Base-by-base conservation (phyloP, 257 asterid genomes). In the Mitragyna speciosa region DNA sequence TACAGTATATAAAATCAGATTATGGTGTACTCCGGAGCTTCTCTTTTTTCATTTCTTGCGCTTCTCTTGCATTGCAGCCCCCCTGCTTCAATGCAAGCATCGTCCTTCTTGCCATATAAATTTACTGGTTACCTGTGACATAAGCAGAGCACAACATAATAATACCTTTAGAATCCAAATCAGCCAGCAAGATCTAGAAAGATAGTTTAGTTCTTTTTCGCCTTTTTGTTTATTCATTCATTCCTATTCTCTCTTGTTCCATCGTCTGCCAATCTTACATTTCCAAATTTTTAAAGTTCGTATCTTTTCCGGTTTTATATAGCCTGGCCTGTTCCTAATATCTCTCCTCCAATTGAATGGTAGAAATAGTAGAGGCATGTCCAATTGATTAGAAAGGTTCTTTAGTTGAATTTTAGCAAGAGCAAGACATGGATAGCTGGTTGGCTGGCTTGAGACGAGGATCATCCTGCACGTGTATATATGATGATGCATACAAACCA, bases 151-250 rank as follows among this genome's bases (percentile, higher is more conserved):
- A 70, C 79, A 41, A 66, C 84, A 80, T 82, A 86, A 88, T 84
- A 88, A 91, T 90, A 92, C 80, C 82, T n/a, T 75, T 81, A 84
- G 81, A 85, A 83, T 88, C 88, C 90, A 41, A 51, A 66, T 84
- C 87, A 80, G 84, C 89, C 86, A 80, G 87, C 76, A 81, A 81
- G 86, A 81, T 76, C 77, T 82, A 58, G 79, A 85, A 83, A 78
- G 83, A 80, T 85, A 87, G 88, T 72, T 79, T 87, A 87, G 88
- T 81, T 70, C 80, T 88, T 76, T 85, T 85, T 79, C 82, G 80
- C 77, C 86, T 65, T 81, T 83, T 22, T 45, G 84, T 92, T 90
- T 83, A 86, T 91, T 94, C 88, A 87, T 92, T 94, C 91, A 87
- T 92, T 89, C 89, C 77, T 85, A 90, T 79, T 79, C 67, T 79